Conservation (phyloP, 257 asterid genomes). For the Ophiorrhiza pumila region DNA sequence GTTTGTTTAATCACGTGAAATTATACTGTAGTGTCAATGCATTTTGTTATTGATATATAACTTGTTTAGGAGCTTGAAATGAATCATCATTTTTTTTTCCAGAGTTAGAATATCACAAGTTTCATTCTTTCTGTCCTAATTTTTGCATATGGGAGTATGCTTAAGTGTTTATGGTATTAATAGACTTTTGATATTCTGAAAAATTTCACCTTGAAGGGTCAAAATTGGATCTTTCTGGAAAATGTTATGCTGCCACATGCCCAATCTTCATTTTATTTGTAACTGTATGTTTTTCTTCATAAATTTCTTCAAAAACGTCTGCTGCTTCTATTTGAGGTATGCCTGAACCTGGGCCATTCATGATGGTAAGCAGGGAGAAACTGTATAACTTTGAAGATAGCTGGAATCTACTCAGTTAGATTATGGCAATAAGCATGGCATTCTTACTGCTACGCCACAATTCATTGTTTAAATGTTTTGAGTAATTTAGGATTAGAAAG, state of each 20-base stretch:
- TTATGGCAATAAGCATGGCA: not conserved
- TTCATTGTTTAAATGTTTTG: not conserved
- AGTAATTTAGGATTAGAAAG: not conserved
- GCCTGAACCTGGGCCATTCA: not conserved
- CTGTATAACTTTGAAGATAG: not conserved
- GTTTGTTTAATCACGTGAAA: not conserved
- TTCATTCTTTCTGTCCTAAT: not conserved
- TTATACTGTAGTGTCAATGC: not conserved
- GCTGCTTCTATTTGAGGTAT: not conserved
- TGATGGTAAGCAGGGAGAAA: not conserved
- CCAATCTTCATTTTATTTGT: conserved; percentile 1
- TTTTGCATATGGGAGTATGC: not conserved
- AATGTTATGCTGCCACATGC: not conserved
- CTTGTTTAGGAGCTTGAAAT: not conserved
- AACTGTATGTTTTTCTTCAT: not conserved
- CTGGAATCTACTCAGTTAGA: not conserved
- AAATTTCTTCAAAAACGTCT: not conserved
- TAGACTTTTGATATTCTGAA: not conserved
- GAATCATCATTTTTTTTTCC: not conserved
- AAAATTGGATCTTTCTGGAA: not conserved
- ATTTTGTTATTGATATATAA: not conserved
- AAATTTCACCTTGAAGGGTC: not conserved
- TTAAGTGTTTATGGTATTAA: not conserved
- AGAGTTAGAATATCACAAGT: not conserved
- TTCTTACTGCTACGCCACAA: not conserved